Conservation (phyloP, 768 basidiomycete genomes). For the Russula vinacea region DNA sequence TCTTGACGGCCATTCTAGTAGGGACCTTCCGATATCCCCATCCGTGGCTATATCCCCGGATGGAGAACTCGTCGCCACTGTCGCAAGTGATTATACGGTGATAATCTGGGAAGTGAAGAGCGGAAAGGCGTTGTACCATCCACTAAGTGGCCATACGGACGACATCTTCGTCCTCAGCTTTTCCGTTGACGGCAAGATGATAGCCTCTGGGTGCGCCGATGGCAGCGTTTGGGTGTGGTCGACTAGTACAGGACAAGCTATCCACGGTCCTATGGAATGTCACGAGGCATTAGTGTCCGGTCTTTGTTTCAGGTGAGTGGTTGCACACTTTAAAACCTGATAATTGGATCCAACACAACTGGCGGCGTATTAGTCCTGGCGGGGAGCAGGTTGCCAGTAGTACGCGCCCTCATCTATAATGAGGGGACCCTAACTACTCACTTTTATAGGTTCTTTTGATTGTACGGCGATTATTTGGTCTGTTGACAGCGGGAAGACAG, state of each 20-base stretch:
- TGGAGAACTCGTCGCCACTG: slow-evolving; percentile 14
- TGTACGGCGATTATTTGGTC: slow-evolving; percentile 15
- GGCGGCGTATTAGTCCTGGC: slow-evolving; percentile 12
- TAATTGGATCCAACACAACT: neutral
- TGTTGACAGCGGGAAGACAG: slow-evolving; percentile 11
- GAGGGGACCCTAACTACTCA: neutral
- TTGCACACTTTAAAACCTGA: too few species aligned
- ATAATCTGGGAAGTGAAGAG: slow-evolving; percentile 24
- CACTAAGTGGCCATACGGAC: slow-evolving; percentile 25
- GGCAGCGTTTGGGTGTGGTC: neutral
- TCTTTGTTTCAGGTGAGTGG: slow-evolving; percentile 19
- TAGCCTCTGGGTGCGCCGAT: slow-evolving; percentile 26
- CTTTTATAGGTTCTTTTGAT: slow-evolving; percentile 13
- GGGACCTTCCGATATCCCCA: neutral
- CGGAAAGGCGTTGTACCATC: slow-evolving; percentile 17
- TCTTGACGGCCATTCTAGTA: too few species aligned
- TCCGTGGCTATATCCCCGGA: slow-evolving; percentile 23
- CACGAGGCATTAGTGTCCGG: slow-evolving; percentile 5
- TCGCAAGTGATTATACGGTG: slow-evolving; percentile 1
- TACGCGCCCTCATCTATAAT: neutral
- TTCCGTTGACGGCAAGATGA: slow-evolving; percentile 21
- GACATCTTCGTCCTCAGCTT: slow-evolving; percentile 21
- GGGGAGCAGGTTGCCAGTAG: slow-evolving; percentile 20
- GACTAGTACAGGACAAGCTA: too few species aligned
- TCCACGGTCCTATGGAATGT: slow-evolving; percentile 17